Base-by-base conservation (phyloP, 441 rosid genomes). In the Gossypium lobatum region DNA sequence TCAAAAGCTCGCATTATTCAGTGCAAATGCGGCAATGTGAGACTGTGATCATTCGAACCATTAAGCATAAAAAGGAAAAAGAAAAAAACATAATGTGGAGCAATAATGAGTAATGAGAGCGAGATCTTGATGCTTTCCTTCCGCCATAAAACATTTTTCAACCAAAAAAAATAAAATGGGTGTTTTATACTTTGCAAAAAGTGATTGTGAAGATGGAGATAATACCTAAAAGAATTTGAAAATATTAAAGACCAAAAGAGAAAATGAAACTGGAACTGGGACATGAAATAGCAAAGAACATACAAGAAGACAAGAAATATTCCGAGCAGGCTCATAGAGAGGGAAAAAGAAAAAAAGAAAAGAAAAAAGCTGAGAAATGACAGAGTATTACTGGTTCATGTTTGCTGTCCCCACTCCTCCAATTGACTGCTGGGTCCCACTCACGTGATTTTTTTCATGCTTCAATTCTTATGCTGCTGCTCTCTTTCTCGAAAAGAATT, bases 1-100 rank as follows among this genome's bases (percentile, higher is more conserved):
- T 34, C 42, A 37, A 77, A 46, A 73, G 66, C 71, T 64, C 25
- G 74, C 79, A 77, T 75, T 62, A 52, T 67, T 78, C 71, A 66
- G 28, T 14, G 58, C 69, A 59, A 25, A 50, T 7, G 48, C 28
- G 45, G 75, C 53, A 75, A 63, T 64, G 72, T 28, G 42, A n/a
- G 46, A 52, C 52, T 16, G 28, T 42, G 72, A 65, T 54, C 55
- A 65, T 74, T 55, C 55, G 10, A 66, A 64, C 64, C 64, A 74
- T 61, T 64, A 64, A 42, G 72, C 65, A 39, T 64, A 64, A 64
- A 6, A 26, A n/a, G 13, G n/a, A 63, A 39, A 39, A 39, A 55
- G 62, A 64, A 46, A 6, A 58, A 18, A 31, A 8, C 26, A 69
- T 69, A 68, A 73, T 37, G 77, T 8, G 74, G 70, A 62, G 50